Evolutionary conservation across 495 filamentous ascomycete species (phyloP), one percentile per base, ranked within the genome.

Genomic region (Baudoinia panamericana): DNA sequence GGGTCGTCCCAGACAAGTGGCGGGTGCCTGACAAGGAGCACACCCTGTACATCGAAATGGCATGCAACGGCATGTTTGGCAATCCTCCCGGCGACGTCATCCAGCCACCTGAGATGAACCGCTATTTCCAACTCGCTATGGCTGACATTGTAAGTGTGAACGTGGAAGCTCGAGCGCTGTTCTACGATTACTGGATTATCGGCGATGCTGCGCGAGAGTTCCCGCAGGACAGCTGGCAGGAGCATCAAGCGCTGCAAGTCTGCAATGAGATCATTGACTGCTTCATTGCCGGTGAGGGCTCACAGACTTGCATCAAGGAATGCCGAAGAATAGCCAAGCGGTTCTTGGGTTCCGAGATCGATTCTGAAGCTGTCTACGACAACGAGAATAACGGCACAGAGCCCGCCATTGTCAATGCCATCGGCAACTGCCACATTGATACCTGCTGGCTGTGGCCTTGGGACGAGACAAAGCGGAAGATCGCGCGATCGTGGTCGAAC

Each of bases 401-500:
- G 4, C 24, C 28, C 22, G 73, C 82, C 0, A 66, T 90, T 34
- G 84, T 95, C 15, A 86, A 76, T 53, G 90, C 74, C 15, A 87
- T 93, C 43, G 90, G 90, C 3, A 80, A 97, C 62, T 97, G 90
- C 51, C 90, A 97, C 56, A 97, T 97, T 49, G 90, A 92, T 63
- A 87, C 82, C 19, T 94, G 87, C 61, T 97, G 90, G 90, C 66
- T 97, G 8, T 97, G 90, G 90, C 90, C 90, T 2, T 96, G 81
- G 70, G 90, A 84, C n/a, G 90, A 97, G 67, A 97, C 90, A 0
- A 95, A 93, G 59, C 80, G 90, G 43, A 97, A 97, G 65, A 78
- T 95, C 5, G 90, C 84, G 18, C 75, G 90, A 16, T 95, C 88
- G 1, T 97, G 90, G 88, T 83, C 85, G 2, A 93, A 82, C 56